Base-by-base conservation (phyloP, 2,329 filamentous ascomycete genomes). In the Aspergillus terreus region DNA sequence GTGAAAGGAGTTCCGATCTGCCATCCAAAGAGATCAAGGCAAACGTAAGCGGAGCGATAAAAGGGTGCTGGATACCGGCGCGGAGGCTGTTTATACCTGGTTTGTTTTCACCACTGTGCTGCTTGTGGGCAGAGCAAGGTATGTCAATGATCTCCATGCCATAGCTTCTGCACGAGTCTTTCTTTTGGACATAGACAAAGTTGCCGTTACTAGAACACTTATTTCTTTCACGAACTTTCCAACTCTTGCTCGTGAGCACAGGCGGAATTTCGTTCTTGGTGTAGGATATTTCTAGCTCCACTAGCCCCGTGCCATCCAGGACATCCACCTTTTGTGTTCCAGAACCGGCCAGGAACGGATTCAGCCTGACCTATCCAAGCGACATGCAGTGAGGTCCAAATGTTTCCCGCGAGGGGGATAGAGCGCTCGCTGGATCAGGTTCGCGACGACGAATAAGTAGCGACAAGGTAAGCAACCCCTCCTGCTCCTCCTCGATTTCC, bases 61-160 rank as follows among this genome's bases (percentile, higher is more conserved):
- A 55, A 30, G 53, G 55, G 42, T 58, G 53, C 38, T 58, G 50
- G 46, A 58, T 51, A 12, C 15, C 33, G 50, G 49, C 47, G 38
- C 38, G 44, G 44, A 47, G 44, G 44, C 27, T 51, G 23, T 51
- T 47, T 23, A 43, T 42, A 38, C 35, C 49, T 11, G 6, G 7
- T 36, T 36, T 14, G 4, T 36, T 36, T 36, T 36, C 33, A 36
- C 33, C 33, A 36, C 33, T 15, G 33, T 14, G 33, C 12, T 36
- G 33, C 33, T 36, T 11, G 12, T 36, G 33, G 33, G 33, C n/a
- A 21, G 27, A 15, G 21, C 36, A 4, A 40, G 47, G 30, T 17
- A 44, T 49, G 30, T 36, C 9, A 30, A 45, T 19, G 14, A 25
- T 19, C 41, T 45, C 17, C 47, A 50, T 45, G 41, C 47, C 47